These are phyloP conservation scores for Corrigiola litoralis DNA, from an alignment of 179 eudicot species.

Conservation along the genomic window DNA sequence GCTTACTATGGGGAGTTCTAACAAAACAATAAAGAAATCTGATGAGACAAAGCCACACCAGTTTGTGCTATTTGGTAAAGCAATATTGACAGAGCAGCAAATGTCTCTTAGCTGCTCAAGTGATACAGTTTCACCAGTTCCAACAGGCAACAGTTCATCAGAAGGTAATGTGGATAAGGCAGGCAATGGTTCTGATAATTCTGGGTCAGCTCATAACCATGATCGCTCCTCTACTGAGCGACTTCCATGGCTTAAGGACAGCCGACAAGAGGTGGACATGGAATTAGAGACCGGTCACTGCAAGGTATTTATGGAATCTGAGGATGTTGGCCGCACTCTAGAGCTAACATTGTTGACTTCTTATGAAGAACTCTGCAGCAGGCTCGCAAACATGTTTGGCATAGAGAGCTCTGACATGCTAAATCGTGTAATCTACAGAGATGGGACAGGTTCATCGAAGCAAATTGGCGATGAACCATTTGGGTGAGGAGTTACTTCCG, in stretches of 20 bases:
- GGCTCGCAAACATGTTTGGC: constrained; percentile 54
- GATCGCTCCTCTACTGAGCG: constrained; percentile 44
- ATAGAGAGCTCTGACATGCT: constrained; percentile 52
- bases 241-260: constrained; percentile 33
- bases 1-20: constrained; percentile 49
- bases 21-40: constrained; percentile 27
- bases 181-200: constrained; percentile 49
- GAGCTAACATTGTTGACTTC: constrained; percentile 48
- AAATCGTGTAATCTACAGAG: constrained; percentile 54
- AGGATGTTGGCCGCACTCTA: constrained; percentile 69
- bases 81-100: constrained; percentile 71
- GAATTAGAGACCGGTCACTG: constrained; percentile 62
- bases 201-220: constrained; percentile 58
- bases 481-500: constrained; percentile 32
- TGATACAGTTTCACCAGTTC: constrained; percentile 29
- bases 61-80: constrained; percentile 73
- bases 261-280: constrained; percentile 31
- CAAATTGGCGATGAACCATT: constrained; percentile 69
- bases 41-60: constrained; percentile 33
- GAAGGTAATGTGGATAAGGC: constrained; percentile 42
- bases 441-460: constrained; percentile 39
- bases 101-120: constrained; percentile 45
- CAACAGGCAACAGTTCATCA: constrained; percentile 37
- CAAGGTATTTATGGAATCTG: constrained; percentile 71
- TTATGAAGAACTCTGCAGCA: constrained; percentile 54